Evolutionary conservation across 2,329 filamentous ascomycete species (phyloP), one percentile per base, ranked within the genome.

Genomic region (Epichloe bromicola): DNA sequence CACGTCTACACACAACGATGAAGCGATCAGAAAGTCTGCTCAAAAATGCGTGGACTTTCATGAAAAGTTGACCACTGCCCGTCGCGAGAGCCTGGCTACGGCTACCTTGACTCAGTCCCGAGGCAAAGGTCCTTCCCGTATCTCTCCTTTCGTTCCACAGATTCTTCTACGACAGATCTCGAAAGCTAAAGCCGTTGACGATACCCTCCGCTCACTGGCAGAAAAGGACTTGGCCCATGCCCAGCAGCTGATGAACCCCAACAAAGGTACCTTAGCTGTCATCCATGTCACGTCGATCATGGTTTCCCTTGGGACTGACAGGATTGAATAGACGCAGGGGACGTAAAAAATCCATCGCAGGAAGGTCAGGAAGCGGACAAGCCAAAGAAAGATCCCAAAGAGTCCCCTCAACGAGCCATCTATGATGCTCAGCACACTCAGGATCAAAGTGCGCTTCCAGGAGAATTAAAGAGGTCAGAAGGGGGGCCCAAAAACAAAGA

Each of bases 381-480:
- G 36, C 48, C 46, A 40, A 58, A 44, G 44, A 40, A 58, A 17
- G 12, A 7, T 17, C 47, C 47, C 34, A 58, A 66, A 34, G 52
- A 64, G 4, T 49, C 61, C 23, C 62, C 67, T 15, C 67, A 69
- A 38, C 68, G 72, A n/a, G 67, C 67, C 15, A 64, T 76, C 5
- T 72, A 73, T 52, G 67, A 75, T 43, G 70, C 70, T 53, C 56
- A 70, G 36, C 61, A 72, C 50, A 65, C 58, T 20, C 51, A 59
- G 4, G 59, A 67, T 49, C 67, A 73, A 52, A 38, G 37, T 6
- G 39, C 63, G 0, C 66, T 76, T 4, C 74, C 73, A 3, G 72
- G 74, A 30, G 62, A 64, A 17, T 58, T 73, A 7, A 51, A 70
- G 12, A 68, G 73, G 5, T 59, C 65, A 4, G 73, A 76, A 51